Conservation (phyloP, 2,329 filamentous ascomycete species). For the Parastagonospora avenae region DNA sequence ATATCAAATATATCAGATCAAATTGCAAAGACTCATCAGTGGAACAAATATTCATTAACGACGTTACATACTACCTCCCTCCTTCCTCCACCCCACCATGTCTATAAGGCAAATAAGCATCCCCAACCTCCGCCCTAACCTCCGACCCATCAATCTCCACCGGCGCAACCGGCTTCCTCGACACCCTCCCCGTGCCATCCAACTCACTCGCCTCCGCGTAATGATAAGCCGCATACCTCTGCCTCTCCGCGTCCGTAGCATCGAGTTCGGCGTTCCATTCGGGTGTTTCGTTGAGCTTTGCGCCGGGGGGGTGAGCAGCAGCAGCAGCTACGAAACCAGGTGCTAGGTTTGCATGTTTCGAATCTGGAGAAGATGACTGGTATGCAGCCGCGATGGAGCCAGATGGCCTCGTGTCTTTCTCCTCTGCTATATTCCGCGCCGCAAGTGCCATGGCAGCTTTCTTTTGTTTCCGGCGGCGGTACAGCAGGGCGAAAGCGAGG, state of each 20-base stretch:
- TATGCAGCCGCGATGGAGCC: not conserved
- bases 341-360: not conserved
- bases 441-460: conserved; percentile 5
- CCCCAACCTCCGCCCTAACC: conserved; percentile 14
- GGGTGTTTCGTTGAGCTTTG: conserved; percentile 14
- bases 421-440: conserved; percentile 2
- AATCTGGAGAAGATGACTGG: not conserved
- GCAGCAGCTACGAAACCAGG: no score
- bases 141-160: conserved; percentile 23
- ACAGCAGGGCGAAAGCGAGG: conserved; percentile 19
- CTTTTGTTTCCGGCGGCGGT: conserved; percentile 17
- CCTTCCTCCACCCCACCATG: conserved; percentile 1
- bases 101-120: conserved; percentile 17
- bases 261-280: conserved; percentile 33
- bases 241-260: conserved; percentile 18
- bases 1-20: no score
- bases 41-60: no score
- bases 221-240: conserved; percentile 3
- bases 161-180: conserved; percentile 22
- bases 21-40: no score
- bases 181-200: conserved; percentile 16
- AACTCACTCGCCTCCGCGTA: conserved; percentile 12
- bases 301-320: not conserved
- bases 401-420: conserved; percentile 3
- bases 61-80: not conserved